Evolutionary conservation across 352 stramenopile genomes (phyloP).

Genomic region (Phytophthora crassamura): DNA sequence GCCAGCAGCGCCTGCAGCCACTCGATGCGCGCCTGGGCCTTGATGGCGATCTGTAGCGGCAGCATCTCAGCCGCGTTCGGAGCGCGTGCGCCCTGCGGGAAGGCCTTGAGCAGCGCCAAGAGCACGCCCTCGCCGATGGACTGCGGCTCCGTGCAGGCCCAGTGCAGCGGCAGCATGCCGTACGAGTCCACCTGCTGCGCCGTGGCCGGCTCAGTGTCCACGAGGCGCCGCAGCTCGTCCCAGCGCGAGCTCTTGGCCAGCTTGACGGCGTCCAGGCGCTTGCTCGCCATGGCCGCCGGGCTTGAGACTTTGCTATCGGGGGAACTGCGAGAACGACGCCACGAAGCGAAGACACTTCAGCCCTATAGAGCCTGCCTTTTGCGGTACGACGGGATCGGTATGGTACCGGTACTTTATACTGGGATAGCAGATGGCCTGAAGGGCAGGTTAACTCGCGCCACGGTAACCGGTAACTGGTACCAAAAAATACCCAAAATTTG

Average conservation of each 20-base stretch:
- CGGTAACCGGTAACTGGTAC: no score
- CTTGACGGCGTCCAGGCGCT: slow-evolving; percentile 85
- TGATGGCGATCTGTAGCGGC: slow-evolving; percentile 89
- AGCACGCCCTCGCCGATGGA: slow-evolving; percentile 78
- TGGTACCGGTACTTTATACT: no score
- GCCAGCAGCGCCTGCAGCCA: slow-evolving; percentile 87
- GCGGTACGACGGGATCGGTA: no score
- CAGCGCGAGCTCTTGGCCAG: slow-evolving; percentile 84
- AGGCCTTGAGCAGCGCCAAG: slow-evolving; percentile 82
- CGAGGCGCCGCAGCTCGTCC: slow-evolving; percentile 76
- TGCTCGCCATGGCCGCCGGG: slow-evolving; percentile 40
- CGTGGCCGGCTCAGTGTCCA: slow-evolving; percentile 70
- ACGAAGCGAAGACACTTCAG: no score
- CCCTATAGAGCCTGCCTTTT: no score
- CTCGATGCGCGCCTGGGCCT: slow-evolving; percentile 87
- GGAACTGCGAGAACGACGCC: no score
- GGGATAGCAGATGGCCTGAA: no score
- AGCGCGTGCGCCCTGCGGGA: slow-evolving; percentile 63
- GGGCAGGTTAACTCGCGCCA: no score
- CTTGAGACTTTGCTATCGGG: no score
- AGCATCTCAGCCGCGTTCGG: slow-evolving; percentile 87
- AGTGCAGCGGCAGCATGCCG: slow-evolving; percentile 89
- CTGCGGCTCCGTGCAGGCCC: slow-evolving; percentile 86
- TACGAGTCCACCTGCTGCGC: slow-evolving; percentile 87
- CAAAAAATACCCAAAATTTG: no score